phyloP scores from a whole-genome alignment of 2,329 filamentous ascomycete species.

The Fusarium fracticaudum region DNA sequence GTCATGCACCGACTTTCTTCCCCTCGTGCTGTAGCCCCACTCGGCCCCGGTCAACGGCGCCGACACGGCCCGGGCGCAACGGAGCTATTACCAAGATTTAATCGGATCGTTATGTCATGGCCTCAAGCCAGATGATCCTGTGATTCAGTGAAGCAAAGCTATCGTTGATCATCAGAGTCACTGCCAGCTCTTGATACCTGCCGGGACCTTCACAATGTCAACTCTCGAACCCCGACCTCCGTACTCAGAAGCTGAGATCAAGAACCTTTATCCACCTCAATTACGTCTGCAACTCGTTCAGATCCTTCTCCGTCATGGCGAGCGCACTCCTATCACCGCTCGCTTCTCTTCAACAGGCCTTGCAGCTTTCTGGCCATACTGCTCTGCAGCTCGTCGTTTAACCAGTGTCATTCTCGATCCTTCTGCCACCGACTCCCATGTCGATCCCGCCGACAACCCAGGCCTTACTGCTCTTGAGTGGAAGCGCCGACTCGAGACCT shows the following conservation, averaged over 20 bases:
- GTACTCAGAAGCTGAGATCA: slow-evolving; percentile 84
- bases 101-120: slow-evolving; percentile 11
- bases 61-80: slow-evolving; percentile 12
- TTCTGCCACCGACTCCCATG: slow-evolving; percentile 44
- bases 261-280: slow-evolving; percentile 79
- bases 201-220: slow-evolving; percentile 69
- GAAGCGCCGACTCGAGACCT: slow-evolving; percentile 83
- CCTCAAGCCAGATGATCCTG: background rate
- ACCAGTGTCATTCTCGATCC: slow-evolving; percentile 61
- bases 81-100: background rate
- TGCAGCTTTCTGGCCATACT: slow-evolving; percentile 88
- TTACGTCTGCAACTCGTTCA: slow-evolving; percentile 91
- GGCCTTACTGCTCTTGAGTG: slow-evolving; percentile 63
- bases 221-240: slow-evolving; percentile 77
- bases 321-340: slow-evolving; percentile 85
- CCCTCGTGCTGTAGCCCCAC: background rate
- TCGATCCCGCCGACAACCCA: slow-evolving; percentile 35
- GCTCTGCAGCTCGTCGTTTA: slow-evolving; percentile 78
- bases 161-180: background rate
- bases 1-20: background rate
- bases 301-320: slow-evolving; percentile 81
- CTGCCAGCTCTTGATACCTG: background rate
- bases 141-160: background rate
- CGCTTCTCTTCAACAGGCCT: slow-evolving; percentile 84
- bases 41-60: slow-evolving; percentile 24